A percentile compares a stretch with the other conserved stretches of the same genome.
phyloP scores from a whole-genome alignment of 441 rosid genomes.

The Croton setiger region DNA sequence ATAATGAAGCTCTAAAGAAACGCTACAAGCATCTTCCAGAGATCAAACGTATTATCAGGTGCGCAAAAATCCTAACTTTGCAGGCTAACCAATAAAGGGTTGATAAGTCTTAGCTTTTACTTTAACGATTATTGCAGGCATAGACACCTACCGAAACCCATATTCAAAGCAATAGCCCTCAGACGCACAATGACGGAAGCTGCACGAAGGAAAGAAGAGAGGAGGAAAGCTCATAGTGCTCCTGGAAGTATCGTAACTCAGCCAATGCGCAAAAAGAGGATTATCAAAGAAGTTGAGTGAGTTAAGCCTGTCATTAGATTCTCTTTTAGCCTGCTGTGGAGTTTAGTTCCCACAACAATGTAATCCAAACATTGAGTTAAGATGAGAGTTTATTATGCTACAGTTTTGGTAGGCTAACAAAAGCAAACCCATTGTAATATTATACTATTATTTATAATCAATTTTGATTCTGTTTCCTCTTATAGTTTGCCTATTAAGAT shows the following conservation, averaged over 20 bases:
- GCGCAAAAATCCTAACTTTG: slow-evolving; percentile 7
- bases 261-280: slow-evolving; percentile 66
- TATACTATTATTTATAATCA: not conserved
- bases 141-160: slow-evolving; percentile 83
- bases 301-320: not conserved
- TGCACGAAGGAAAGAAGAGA: slow-evolving; percentile 64
- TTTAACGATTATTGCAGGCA: slow-evolving; percentile 46
- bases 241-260: slow-evolving; percentile 56
- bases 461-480: not conserved
- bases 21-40: slow-evolving; percentile 92
- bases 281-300: slow-evolving; percentile 81
- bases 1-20: slow-evolving; percentile 75
- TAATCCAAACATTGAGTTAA: not conserved
- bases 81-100: not conserved
- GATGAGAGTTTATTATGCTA: not conserved
- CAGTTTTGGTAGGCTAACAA: not conserved
- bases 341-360: not conserved
- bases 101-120: not conserved
- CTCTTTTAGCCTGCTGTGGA: not conserved
- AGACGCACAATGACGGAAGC: slow-evolving; percentile 55
- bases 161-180: slow-evolving; percentile 58
- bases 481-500: too few relatives aligned
- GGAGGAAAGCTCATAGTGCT: slow-evolving; percentile 85
- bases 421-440: not conserved
- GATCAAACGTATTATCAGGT: slow-evolving; percentile 90